Base-by-base conservation (phyloP, 208 protist genomes). In the Angomonas deanei region DNA sequence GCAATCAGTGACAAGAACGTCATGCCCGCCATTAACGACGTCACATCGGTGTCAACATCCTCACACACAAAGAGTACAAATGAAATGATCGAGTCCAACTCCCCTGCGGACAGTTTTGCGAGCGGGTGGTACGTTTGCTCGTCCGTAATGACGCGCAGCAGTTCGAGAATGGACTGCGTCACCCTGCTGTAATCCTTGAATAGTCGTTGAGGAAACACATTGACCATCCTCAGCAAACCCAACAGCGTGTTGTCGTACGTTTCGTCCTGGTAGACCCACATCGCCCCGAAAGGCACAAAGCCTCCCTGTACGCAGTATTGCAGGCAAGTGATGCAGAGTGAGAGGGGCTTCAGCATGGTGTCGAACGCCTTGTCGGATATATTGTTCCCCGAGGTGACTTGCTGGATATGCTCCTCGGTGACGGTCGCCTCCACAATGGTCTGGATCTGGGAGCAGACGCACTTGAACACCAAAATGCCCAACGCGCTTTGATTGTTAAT, bases 251-350 rank as follows among this genome's bases (percentile, higher is more conserved):
- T 76, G 65, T 94, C 88, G 75, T 88, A 94, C 1, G 78, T 82
- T n/a, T 88, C 74, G 54, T 94, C 88, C 59, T 74, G 68, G 72
- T 94, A 94, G 67, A 78, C 88, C 54, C 73, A 74, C 88, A 94
- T 94, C 3, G 88, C 88, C 1, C 84, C 88, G 32, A 92, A 76
- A 0, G 88, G 84, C 2, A 91, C 80, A 66, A 91, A 92, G 46
- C 71, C 74, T 15, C 74, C 79, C 38, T 76, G 63, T 34, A 94
- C 67, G 57, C 84, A 90, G 54, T 64, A 69, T 31, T 75, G 76
- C 48, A 92, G 52, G 38, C 80, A 70, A 53, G 69, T 69, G 72
- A 94, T 82, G 24, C 74, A 80, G 39, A 92, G 65, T 21, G 78
- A 77, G 38, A 90, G 70, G n/a, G 88, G 88, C 62, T 94, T 94